These are phyloP conservation scores for Morella rubra DNA, from an alignment of 306 rosid genomes.

Conservation along the genomic window DNA sequence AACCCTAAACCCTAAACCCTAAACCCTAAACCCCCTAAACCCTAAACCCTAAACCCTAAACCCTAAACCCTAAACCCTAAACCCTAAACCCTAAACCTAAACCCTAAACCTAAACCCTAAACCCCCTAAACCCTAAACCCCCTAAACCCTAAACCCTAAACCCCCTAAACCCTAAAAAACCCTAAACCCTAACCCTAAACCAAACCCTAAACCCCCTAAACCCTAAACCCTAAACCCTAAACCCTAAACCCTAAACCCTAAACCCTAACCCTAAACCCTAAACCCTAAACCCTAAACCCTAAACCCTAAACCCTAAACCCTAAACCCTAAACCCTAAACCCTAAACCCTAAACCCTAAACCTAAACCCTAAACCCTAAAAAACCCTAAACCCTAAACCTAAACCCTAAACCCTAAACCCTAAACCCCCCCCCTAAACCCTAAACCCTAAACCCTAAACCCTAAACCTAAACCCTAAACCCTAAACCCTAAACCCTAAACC, in stretches of 20 bases:
- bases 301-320: slow-evolving; percentile 17
- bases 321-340: slow-evolving; percentile 9
- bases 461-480: slow-evolving; percentile 13
- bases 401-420: neutral
- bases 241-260: slow-evolving; percentile 19
- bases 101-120: slow-evolving; percentile 15
- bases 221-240: slow-evolving; percentile 24
- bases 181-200: slow-evolving; percentile 22
- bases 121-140: slow-evolving; percentile 15
- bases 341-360: neutral
- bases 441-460: slow-evolving; percentile 10
- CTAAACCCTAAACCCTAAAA: neutral
- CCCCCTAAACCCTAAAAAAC: slow-evolving; percentile 9
- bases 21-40: slow-evolving; percentile 17
- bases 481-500: slow-evolving; percentile 7
- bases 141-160: neutral
- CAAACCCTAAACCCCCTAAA: slow-evolving; percentile 20
- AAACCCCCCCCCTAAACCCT: slow-evolving; percentile 10
- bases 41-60: slow-evolving; percentile 11
- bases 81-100: slow-evolving; percentile 2
- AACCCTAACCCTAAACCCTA: slow-evolving; percentile 6
- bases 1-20: slow-evolving; percentile 18
- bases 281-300: neutral
- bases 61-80: slow-evolving; percentile 3
- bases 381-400: slow-evolving; percentile 1